Percentiles rank a stretch among this genome's conserved stretches.
Conservation (phyloP, 306 rosid species). For the Arachis hypogaea region DNA sequence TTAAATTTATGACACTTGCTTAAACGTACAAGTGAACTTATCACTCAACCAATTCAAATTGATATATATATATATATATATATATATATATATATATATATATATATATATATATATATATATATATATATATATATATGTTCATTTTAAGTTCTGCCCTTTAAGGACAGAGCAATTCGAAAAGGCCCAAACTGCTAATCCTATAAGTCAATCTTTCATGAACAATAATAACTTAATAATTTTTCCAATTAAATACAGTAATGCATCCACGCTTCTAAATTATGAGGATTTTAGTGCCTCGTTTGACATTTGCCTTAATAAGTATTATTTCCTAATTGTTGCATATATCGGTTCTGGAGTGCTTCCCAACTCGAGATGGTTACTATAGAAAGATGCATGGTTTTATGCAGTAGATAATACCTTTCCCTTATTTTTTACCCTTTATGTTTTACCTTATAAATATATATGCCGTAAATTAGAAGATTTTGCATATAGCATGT, state of each 20-base stretch:
- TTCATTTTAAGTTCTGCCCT: slow-evolving; percentile 24
- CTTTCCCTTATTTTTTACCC: slow-evolving; percentile 32
- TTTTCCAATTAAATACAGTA: slow-evolving; percentile 11
- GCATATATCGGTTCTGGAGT: slow-evolving; percentile 83
- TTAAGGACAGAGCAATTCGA: slow-evolving; percentile 86
- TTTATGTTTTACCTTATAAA: neutral
- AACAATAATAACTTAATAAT: neutral
- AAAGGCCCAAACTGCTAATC: slow-evolving; percentile 86
- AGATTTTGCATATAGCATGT: slow-evolving; percentile 65
- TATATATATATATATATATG: too few species aligned
- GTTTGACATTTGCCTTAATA: slow-evolving; percentile 26
- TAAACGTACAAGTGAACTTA: too few species aligned
- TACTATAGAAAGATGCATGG: slow-evolving; percentile 94
- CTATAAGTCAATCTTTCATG: slow-evolving; percentile 53
- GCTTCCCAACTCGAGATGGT: slow-evolving; percentile 98
- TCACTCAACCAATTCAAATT: too few species aligned
- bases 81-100: too few species aligned
- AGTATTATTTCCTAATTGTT: slow-evolving; percentile 15
- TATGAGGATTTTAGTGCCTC: neutral
- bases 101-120: too few species aligned
- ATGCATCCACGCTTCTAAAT: slow-evolving; percentile 14
- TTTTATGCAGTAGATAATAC: slow-evolving; percentile 73
- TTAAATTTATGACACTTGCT: too few species aligned
- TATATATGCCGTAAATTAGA: neutral
- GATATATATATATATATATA: too few species aligned